Evolutionary conservation across 1,284 basidiomycete genomes (phyloP).

Genomic region (Microbotryum violaceum): DNA sequence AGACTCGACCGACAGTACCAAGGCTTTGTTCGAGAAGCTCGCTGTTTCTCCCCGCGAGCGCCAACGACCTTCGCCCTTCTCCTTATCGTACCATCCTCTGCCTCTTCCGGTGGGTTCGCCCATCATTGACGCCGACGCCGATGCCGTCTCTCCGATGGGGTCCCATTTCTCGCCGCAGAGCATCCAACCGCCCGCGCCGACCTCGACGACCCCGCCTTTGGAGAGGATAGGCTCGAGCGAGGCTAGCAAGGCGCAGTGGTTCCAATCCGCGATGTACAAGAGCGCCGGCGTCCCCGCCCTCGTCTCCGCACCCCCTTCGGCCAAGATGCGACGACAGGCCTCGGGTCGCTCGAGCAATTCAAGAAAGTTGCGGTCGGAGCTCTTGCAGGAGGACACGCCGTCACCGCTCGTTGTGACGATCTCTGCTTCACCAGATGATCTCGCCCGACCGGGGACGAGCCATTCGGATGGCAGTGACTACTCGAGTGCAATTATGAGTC

Average conservation of each 20-base stretch:
- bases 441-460: background rate
- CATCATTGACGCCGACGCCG: background rate
- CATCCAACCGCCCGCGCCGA: background rate
- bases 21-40: background rate
- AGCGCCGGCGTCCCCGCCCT: background rate
- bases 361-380: background rate
- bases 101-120: background rate
- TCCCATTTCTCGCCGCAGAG: background rate
- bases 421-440: background rate
- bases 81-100: slow-evolving; percentile 1
- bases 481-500: background rate
- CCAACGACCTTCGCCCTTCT: background rate
- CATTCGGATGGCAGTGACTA: background rate
- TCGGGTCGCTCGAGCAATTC: background rate
- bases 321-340: slow-evolving; percentile 10
- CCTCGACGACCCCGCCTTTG: background rate
- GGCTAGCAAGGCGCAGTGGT: background rate
- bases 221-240: background rate
- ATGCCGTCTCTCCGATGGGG: too few relatives aligned
- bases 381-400: background rate
- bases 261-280: background rate
- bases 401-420: background rate
- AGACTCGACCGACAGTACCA: slow-evolving; percentile 1
- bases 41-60: background rate
- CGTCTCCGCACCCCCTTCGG: slow-evolving; percentile 3